Conservation (phyloP, 2,329 filamentous ascomycete species). For the Colletotrichum sublineola region DNA sequence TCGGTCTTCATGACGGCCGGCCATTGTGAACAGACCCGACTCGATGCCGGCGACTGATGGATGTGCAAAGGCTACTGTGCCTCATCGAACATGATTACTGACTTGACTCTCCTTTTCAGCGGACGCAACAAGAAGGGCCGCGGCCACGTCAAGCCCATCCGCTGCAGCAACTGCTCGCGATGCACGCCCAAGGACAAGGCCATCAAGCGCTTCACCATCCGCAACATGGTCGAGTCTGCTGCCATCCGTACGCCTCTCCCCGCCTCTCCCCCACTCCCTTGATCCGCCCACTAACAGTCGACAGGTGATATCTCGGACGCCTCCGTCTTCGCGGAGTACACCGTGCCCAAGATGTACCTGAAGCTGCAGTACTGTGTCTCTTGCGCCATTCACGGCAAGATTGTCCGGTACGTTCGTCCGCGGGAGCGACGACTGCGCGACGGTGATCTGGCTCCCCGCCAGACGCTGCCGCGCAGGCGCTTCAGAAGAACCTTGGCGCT, state of each 20-base stretch:
- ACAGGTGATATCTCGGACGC: conserved; percentile 99
- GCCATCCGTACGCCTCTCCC: conserved; percentile 87
- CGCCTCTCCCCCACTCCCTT: not conserved
- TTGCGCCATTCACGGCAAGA: conserved; percentile 99
- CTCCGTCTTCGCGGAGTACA: conserved; percentile 99
- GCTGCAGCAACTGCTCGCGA: conserved; percentile 79
- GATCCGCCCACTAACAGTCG: conserved; percentile 26
- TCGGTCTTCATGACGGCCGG: not conserved
- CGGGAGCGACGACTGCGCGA: conserved; percentile 70
- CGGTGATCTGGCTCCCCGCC: conserved; percentile 25
- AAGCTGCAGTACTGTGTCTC: conserved; percentile 99
- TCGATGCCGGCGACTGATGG: conserved; percentile 20
- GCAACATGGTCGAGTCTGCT: conserved; percentile 99
- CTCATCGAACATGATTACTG: conserved; percentile 30
- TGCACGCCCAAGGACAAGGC: conserved; percentile 99
- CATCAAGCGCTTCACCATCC: conserved; percentile 99
- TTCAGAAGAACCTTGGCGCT: conserved; percentile 74
- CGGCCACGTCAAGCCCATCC: conserved; percentile 99
- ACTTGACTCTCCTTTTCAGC: conserved; percentile 62
- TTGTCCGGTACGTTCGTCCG: conserved; percentile 92
- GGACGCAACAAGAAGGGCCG: conserved; percentile 99
- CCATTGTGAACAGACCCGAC: not conserved
- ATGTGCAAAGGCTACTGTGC: too few species aligned
- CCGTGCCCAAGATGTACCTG: conserved; percentile 99
- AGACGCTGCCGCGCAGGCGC: conserved; percentile 57